Conservation (phyloP, 108 stramenopile genomes). For the Fistulifera solaris region DNA sequence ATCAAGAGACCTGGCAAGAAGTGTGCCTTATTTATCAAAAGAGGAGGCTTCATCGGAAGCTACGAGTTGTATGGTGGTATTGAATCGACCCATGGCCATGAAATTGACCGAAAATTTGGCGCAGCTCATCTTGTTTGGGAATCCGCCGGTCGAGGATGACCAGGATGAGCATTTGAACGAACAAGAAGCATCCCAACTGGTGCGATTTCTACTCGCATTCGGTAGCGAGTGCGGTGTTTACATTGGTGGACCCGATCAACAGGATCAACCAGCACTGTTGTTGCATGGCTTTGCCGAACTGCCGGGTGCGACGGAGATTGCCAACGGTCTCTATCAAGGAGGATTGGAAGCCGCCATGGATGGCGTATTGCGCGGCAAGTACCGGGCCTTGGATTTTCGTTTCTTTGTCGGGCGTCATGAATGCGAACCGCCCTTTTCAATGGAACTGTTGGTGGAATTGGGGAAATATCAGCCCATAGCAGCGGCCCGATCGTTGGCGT, state of each 20-base stretch:
- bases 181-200: constrained; percentile 16
- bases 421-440: not conserved
- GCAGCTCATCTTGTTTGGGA: constrained; percentile 42
- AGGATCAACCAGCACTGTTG: constrained; percentile 52
- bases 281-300: constrained; percentile 71
- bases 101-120: constrained; percentile 59
- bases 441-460: constrained; percentile 34
- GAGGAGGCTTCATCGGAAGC: constrained; percentile 20
- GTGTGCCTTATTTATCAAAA: constrained; percentile 60
- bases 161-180: constrained; percentile 4
- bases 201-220: constrained; percentile 60
- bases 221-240: constrained; percentile 58
- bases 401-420: constrained; percentile 71
- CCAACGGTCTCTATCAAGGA: constrained; percentile 58
- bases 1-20: constrained; percentile 77
- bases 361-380: constrained; percentile 53
- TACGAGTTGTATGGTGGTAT: constrained; percentile 27
- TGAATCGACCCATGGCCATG: constrained; percentile 80
- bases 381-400: constrained; percentile 69
- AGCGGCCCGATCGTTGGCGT: constrained; percentile 54
- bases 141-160: constrained; percentile 3
- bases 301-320: constrained; percentile 61
- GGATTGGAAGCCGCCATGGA: constrained; percentile 69
- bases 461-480: constrained; percentile 75
- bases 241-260: constrained; percentile 67